Conservation (phyloP, 192 early-diverging fungal genomes). For the Gonapodya prolifera region DNA sequence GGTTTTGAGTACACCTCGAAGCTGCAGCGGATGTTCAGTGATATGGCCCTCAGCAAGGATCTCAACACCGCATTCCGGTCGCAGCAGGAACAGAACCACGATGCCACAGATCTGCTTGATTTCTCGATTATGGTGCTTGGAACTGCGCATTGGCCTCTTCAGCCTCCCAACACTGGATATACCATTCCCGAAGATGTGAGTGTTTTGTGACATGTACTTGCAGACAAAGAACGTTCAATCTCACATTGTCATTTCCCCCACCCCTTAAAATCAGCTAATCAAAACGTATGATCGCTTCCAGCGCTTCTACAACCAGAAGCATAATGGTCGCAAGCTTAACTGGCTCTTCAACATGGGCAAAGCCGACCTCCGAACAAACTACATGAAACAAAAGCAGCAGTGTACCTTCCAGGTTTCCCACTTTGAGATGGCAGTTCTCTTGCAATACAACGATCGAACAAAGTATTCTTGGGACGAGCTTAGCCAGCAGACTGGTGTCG, state of each 20-base stretch:
- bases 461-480: conserved; percentile 71
- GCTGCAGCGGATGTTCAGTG: conserved; percentile 91
- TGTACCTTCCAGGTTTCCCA: conserved; percentile 71
- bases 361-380: conserved; percentile 87
- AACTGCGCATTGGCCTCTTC: conserved; percentile 82
- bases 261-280: conserved; percentile 35
- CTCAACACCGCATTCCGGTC: conserved; percentile 71
- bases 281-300: conserved; percentile 76
- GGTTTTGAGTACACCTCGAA: conserved; percentile 92
- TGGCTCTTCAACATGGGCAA: conserved; percentile 88
- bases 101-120: conserved; percentile 39
- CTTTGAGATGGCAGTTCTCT: conserved; percentile 86
- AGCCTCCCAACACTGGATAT: conserved; percentile 61
- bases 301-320: conserved; percentile 76
- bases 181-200: conserved; percentile 74
- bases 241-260: not conserved
- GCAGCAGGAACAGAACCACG: conserved; percentile 27
- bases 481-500: conserved; percentile 55
- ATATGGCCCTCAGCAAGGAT: conserved; percentile 83
- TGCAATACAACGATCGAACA: conserved; percentile 74
- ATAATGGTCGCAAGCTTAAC: conserved; percentile 79
- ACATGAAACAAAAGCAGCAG: conserved; percentile 62
- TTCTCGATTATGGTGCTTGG: conserved; percentile 79
- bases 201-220: not conserved
- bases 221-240: not conserved